Base-by-base conservation (phyloP, 73 alveolate genomes). In the Stentor roeselii region DNA sequence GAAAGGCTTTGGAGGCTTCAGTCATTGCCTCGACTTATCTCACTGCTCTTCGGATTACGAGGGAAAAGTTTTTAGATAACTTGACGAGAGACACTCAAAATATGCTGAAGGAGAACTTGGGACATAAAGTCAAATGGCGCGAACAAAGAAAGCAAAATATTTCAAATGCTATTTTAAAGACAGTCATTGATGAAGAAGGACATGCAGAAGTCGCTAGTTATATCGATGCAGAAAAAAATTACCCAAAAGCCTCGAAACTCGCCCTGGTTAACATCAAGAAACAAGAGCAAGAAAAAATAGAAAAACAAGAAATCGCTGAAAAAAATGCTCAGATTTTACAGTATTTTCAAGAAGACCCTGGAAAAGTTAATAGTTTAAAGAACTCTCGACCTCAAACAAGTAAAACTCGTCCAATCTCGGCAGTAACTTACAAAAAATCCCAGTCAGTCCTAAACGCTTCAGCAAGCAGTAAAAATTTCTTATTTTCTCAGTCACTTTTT, bases 171-270 rank as follows among this genome's bases (percentile, higher is more conserved):
- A 76, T 39, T n/a, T n/a, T 27, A 21, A 39, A 35, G 1, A 76
- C 34, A 14, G 42, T 39, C 14, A 6, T 39, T 39, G 39, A 27
- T 14, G 84, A 76, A 27, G 59, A 41, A 27, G 15, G 15, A 31
- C 78, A 21, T 21, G 84, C 27, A 41, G 39, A 15, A 14, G 30
- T 76, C 6, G 59, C 27, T 76, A 21, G 82, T 14, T 30, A 39
- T 21, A 67, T 15, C 32, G 60, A 76, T 21, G 59, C 39, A 21
- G 84, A 39, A 76, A 76, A 76, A 76, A 76, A 76, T 34, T 76
- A 39, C 39, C 84, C 84, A 76, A 37, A 15, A 76, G 84, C 84
- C 30, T n/a, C 84, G 39, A 76, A 76, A 76, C 15, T 39, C 36
- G 84, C 84, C 39, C 34, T 39, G 15, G 0, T n/a, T 36, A 76